Evolutionary conservation across 2,329 filamentous ascomycete genomes (phyloP), one percentile per base, ranked within the genome.

Genomic region (Fusarium succisae): DNA sequence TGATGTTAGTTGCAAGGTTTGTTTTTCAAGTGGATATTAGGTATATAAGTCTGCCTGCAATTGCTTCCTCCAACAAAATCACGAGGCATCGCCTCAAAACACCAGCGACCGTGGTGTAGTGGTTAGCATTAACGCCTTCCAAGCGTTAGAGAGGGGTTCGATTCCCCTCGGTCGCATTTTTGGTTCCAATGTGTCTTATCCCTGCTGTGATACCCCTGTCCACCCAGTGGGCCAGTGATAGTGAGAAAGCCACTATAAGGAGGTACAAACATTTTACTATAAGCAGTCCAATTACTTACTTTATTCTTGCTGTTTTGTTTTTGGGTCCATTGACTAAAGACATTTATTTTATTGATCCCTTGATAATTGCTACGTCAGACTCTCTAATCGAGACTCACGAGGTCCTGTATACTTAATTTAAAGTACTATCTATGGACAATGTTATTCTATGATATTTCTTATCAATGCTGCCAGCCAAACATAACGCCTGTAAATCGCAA

Each of bases 101-200:
- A 48, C 26, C 37, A 57, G 66, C 66, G 65, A 69, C 66, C 66
- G 65, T 69, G 66, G 66, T 69, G 66, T 69, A 69, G 66, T 69
- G 66, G 66, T 69, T 69, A 69, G 66, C 66, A 69, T 69, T 69
- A 69, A 69, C 66, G 66, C 66, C 66, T 69, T 69, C 66, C 66
- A 69, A 69, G 66, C 66, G 66, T 69, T 69, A 69, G 66, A 69
- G 66, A 69, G 65, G 66, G 66, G 66, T 69, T 69, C 66, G 66
- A 69, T 69, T 69, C 66, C 66, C 66, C 65, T 69, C 65, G 66
- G 66, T 69, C 65, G 66, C 66, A 69, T 57, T 51, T 35, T 63
- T 63, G 24, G 43, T 2, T 50, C 56, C 2, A 17, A n/a, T 12
- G 3, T n/a, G 15, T 50, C 8, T 24, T 28, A 28, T 17, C 41